Evolutionary conservation across 2,329 filamentous ascomycete species (phyloP).

Genomic region (Magnaporthiopsis incrustans): DNA sequence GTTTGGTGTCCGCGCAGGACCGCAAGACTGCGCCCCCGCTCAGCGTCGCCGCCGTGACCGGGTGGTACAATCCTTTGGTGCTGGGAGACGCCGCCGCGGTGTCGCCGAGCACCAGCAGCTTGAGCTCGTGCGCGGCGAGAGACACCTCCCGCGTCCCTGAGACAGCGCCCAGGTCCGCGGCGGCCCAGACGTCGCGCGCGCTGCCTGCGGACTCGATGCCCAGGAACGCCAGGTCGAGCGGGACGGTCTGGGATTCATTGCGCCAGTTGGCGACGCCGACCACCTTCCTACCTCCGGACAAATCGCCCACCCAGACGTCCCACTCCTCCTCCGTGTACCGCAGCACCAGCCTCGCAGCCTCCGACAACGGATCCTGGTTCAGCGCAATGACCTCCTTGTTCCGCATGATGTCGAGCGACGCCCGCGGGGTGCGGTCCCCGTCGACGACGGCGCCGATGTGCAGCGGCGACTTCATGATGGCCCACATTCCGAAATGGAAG

Average conservation of each 20-base stretch:
- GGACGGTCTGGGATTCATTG: conserved; percentile 31
- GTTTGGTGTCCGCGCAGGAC: conserved; percentile 23
- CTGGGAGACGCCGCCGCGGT: conserved; percentile 18
- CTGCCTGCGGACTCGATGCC: conserved; percentile 29
- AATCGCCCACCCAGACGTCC: conserved; percentile 42
- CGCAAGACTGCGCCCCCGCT: conserved; percentile 25
- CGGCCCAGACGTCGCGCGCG: conserved; percentile 32
- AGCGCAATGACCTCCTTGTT: conserved; percentile 49
- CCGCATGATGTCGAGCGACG: conserved; percentile 33
- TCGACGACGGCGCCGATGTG: conserved; percentile 37
- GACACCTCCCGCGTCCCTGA: conserved; percentile 23
- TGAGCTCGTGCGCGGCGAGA: conserved; percentile 30
- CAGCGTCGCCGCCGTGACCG: conserved; percentile 26
- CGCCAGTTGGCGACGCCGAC: conserved; percentile 42
- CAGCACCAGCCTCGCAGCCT: conserved; percentile 40
- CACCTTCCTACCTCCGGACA: conserved; percentile 34
- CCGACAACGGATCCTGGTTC: conserved; percentile 47
- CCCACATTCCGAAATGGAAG: conserved; percentile 46
- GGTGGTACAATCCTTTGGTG: conserved; percentile 27
- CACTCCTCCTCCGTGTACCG: conserved; percentile 39
- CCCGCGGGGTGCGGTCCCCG: conserved; percentile 24
- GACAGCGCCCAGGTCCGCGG: conserved; percentile 23
- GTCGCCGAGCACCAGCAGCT: conserved; percentile 28
- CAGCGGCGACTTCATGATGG: conserved; percentile 42
- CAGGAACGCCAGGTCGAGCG: conserved; percentile 31